Evolutionary conservation across 257 asterid species (phyloP).

Genomic region (Gentiana straminea): DNA sequence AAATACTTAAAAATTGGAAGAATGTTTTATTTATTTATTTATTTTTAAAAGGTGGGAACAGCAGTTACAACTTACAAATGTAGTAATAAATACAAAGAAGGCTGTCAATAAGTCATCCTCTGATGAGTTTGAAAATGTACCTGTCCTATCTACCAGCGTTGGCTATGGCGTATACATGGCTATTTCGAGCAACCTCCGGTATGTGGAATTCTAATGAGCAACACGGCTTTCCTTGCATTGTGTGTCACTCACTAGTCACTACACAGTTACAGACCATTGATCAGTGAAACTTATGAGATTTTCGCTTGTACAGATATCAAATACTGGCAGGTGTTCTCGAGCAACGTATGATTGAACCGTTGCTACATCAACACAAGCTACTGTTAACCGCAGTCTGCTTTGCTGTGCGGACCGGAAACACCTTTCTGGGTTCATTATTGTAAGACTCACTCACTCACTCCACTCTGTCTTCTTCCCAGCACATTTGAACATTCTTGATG

Average conservation of each 20-base stretch:
- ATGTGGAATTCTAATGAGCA: neutral
- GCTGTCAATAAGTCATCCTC: constrained; percentile 68
- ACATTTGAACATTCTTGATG: neutral
- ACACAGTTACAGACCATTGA: no score
- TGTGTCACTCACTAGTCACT: no score
- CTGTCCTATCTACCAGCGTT: constrained; percentile 61
- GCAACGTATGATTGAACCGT: constrained; percentile 74
- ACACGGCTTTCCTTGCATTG: no score
- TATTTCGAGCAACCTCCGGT: constrained; percentile 94
- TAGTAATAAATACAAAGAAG: constrained; percentile 52
- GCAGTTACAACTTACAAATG: constrained; percentile 46
- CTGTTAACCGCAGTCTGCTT: constrained; percentile 71
- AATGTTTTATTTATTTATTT: no score
- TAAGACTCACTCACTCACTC: constrained; percentile 16
- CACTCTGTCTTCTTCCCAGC: neutral
- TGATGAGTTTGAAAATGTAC: constrained; percentile 85
- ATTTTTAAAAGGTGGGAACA: constrained; percentile 55
- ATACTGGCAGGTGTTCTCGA: constrained; percentile 83
- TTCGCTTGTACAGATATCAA: constrained; percentile 58
- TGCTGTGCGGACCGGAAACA: constrained; percentile 84
- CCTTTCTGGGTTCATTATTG: constrained; percentile 92
- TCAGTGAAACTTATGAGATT: no score
- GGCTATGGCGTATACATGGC: constrained; percentile 95
- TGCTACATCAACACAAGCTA: constrained; percentile 75
- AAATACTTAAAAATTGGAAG: no score